These are phyloP conservation scores for Eucalyptus rudis DNA, from an alignment of 345 rosid species.

Conservation along the genomic window DNA sequence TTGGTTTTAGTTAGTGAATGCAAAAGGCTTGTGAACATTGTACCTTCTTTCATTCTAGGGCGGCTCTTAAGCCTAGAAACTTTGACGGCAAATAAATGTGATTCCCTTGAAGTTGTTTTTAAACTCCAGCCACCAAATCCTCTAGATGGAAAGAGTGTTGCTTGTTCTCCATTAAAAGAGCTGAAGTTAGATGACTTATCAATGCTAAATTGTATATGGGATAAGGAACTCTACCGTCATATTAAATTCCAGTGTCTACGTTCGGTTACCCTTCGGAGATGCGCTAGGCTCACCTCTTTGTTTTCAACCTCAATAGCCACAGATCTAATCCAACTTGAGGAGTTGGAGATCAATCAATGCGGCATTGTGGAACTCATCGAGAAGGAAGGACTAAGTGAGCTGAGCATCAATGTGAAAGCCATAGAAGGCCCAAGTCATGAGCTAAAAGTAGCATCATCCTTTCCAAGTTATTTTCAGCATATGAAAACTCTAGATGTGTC, in stretches of 20 bases:
- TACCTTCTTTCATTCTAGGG: neutral
- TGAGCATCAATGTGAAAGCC: too few relatives aligned
- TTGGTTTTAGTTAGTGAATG: fast-evolving
- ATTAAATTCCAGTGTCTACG: too few relatives aligned
- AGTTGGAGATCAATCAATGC: too few relatives aligned
- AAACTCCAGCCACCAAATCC: neutral
- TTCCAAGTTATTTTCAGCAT: too few relatives aligned
- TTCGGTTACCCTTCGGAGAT: fast-evolving
- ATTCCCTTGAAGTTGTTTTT: neutral
- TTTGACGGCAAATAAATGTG: fast-evolving
- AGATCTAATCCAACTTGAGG: too few relatives aligned
- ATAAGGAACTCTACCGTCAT: too few relatives aligned
- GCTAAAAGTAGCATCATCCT: too few relatives aligned
- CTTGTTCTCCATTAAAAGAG: neutral
- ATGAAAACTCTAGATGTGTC: fast-evolving
- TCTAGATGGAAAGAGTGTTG: neutral
- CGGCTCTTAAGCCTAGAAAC: neutral
- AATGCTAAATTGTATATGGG: too few relatives aligned
- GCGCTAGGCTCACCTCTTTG: too few relatives aligned
- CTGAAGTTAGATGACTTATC: neutral
- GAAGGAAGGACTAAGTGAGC: fast-evolving
- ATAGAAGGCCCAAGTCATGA: too few relatives aligned
- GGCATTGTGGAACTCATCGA: too few relatives aligned
- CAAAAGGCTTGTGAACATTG: neutral
- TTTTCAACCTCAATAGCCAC: fast-evolving